Conservation (phyloP, 2,329 filamentous ascomycete genomes). For the Mycosphaerella arachidis region DNA sequence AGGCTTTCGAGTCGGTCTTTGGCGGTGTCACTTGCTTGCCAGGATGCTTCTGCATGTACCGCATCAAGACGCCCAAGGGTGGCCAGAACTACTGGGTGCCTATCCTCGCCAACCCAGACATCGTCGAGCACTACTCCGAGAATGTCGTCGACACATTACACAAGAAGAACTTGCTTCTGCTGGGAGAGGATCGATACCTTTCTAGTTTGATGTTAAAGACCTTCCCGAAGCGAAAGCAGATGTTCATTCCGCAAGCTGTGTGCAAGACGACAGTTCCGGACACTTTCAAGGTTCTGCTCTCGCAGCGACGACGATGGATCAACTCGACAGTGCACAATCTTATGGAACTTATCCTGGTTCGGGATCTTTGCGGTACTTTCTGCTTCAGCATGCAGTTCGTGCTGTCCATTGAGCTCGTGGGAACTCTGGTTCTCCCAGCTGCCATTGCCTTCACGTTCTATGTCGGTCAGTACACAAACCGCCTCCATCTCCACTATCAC, state of each 20-base stretch:
- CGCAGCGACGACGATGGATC: conserved; percentile 95
- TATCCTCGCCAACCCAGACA: conserved; percentile 94
- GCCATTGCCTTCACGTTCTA: conserved; percentile 98
- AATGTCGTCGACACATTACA: conserved; percentile 98
- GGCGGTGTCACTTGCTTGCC: conserved; percentile 98
- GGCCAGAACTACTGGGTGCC: conserved; percentile 99
- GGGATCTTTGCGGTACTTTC: conserved; percentile 95
- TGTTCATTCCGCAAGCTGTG: conserved; percentile 96
- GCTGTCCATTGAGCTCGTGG: conserved; percentile 89
- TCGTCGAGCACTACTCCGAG: conserved; percentile 98
- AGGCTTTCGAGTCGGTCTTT: conserved; percentile 97
- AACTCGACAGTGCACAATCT: conserved; percentile 98
- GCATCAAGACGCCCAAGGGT: conserved; percentile 97
- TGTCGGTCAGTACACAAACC: conserved; percentile 62
- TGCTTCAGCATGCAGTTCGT: conserved; percentile 99
- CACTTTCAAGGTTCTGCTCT: conserved; percentile 83
- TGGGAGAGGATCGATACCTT: conserved; percentile 91
- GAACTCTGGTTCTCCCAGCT: conserved; percentile 89
- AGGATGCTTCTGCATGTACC: conserved; percentile 99
- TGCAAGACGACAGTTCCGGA: conserved; percentile 98
- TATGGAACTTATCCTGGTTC: conserved; percentile 92
- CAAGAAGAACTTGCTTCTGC: conserved; percentile 89
- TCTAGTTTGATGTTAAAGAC: conserved; percentile 97
- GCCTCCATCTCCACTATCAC: not conserved
- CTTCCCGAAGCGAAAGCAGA: conserved; percentile 97